Base-by-base conservation (phyloP, 2,329 filamentous ascomycete genomes). In the Aspergillus tanneri region DNA sequence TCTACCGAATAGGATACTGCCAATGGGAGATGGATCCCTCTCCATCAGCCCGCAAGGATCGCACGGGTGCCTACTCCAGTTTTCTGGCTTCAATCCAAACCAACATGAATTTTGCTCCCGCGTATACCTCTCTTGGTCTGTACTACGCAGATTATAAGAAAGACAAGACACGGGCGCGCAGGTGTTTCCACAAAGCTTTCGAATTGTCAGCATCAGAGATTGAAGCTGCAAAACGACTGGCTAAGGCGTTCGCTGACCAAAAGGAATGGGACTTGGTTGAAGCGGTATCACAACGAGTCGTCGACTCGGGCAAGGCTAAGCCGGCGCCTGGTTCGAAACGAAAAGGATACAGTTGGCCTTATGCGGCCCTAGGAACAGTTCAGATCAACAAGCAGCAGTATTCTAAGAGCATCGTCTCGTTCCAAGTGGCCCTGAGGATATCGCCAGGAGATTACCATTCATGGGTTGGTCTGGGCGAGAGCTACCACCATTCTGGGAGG, bases 231-330 rank as follows among this genome's bases (percentile, higher is more conserved):
- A 89, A 97, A 68, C 82, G 90, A 22, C 79, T 99, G 12, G 91
- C 93, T 2, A 82, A 82, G 50, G 85, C 84, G 0, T 99, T 96
- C 67, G 92, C 95, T 0, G 85, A 95, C 45, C 85, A 90, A 56
- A 84, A 88, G 28, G 93, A 99, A 62, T 99, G 93, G 93, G 93
- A 97, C 57, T 84, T 95, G 42, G 95, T 99, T 6, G 93, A 97
- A 71, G 82, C 95, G 16, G 85, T 99, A 24, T 87, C 93, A 1
- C 88, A 91, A 65, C 83, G 95, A 42, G 88, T 96, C 0, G 85
- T 97, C 2, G 89, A 96, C 54, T 96, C 92, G n/a, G 93, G 93
- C 45, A 93, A 90, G 68, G 89, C 92, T 32, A 87, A 87, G 57
- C 89, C 90, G 19, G 84, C 91, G 1, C 92, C 93, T 8, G 93